A percentile compares a stretch with the other conserved stretches of the same genome.
phyloP scores from a whole-genome alignment of 1,284 basidiomycete species.

The Irpex sp. region DNA sequence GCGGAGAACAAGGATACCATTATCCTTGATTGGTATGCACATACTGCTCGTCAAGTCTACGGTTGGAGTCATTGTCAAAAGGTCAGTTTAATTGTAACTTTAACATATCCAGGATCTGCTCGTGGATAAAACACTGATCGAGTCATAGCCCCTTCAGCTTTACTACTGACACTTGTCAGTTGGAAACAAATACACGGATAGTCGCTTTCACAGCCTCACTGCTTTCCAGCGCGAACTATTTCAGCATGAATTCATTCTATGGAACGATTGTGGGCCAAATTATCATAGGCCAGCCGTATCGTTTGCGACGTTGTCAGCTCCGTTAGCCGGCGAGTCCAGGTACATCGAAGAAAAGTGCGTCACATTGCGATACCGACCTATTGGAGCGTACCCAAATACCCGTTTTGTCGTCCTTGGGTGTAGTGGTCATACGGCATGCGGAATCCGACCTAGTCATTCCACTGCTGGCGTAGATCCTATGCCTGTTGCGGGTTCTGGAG shows the following conservation, averaged over 20 bases:
- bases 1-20: not conserved
- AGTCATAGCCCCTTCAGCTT: not conserved
- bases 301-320: not conserved
- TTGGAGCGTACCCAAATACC: not conserved
- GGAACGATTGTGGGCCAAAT: not conserved
- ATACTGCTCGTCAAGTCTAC: not conserved
- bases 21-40: not conserved
- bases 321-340: not conserved
- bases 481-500: not conserved
- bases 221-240: not conserved
- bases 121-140: not conserved
- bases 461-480: not conserved
- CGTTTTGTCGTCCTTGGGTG: not conserved
- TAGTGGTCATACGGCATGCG: not conserved
- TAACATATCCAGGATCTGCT: not conserved
- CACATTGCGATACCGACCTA: not conserved
- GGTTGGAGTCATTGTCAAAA: not conserved
- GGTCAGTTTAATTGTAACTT: not conserved
- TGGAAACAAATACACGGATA: slow-evolving; percentile 2
- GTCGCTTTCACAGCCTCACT: not conserved
- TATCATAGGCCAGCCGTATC: not conserved
- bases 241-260: not conserved
- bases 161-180: not conserved
- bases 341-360: not conserved
- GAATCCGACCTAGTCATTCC: not conserved